Percentiles rank a stretch among this genome's conserved stretches.
Conservation (phyloP, 768 basidiomycete genomes). For the Suillus subalutaceus region DNA sequence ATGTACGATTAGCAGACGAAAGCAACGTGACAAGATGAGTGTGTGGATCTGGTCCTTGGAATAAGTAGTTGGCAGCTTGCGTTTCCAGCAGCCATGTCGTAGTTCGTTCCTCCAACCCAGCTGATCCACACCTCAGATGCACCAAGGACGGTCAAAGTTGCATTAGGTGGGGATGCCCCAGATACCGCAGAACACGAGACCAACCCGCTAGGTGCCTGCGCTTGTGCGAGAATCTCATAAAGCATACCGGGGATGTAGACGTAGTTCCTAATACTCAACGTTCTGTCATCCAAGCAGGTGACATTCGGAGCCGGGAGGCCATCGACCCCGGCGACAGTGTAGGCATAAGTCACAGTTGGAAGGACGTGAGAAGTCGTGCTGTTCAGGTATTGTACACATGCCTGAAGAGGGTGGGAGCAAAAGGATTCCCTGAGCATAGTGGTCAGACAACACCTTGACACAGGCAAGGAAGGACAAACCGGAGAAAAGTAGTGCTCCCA, state of each 20-base stretch:
- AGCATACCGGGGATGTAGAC: slow-evolving; percentile 62
- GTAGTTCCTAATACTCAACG: slow-evolving; percentile 56
- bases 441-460: slow-evolving; percentile 2
- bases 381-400: slow-evolving; percentile 63
- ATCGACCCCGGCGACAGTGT: slow-evolving; percentile 46
- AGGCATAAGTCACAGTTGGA: slow-evolving; percentile 48
- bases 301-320: slow-evolving; percentile 60
- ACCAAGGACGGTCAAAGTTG: slow-evolving; percentile 48
- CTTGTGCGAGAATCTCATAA: slow-evolving; percentile 65
- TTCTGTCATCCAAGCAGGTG: slow-evolving; percentile 58
- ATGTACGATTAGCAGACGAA: slow-evolving; percentile 24
- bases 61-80: slow-evolving; percentile 58
- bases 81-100: slow-evolving; percentile 63
- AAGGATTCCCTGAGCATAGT: slow-evolving; percentile 49
- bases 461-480: slow-evolving; percentile 39
- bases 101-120: slow-evolving; percentile 78
- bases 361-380: slow-evolving; percentile 32
- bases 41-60: slow-evolving; percentile 66
- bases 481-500: slow-evolving; percentile 44
- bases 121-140: slow-evolving; percentile 63
- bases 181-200: slow-evolving; percentile 36
- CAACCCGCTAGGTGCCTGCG: slow-evolving; percentile 36
- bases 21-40: slow-evolving; percentile 42
- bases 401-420: slow-evolving; percentile 65
- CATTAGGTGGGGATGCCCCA: slow-evolving; percentile 40